Evolutionary conservation across 73 alveolate species (phyloP).

Genomic region (Durusdinium trenchii): DNA sequence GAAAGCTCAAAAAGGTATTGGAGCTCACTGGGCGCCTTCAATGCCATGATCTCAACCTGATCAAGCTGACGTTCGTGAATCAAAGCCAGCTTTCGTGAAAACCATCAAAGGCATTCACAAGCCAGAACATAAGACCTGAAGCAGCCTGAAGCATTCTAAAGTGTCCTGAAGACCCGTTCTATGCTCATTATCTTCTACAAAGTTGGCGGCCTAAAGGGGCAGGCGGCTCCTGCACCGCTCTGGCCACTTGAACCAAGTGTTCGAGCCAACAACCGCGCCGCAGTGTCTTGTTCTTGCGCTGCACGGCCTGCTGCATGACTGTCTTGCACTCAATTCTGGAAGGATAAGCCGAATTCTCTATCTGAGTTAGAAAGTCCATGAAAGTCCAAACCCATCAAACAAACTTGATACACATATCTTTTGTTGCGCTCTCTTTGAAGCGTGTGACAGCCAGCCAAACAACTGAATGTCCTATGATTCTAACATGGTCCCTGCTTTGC

Average conservation of each 20-base stretch:
- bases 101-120: not conserved
- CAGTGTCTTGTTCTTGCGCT: not conserved
- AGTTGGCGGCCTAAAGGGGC: not conserved
- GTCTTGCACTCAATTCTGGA: not conserved
- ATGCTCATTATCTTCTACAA: not conserved
- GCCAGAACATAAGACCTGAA: not conserved
- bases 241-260: conserved; percentile 18
- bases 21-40: too few species aligned
- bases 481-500: conserved; percentile 55
- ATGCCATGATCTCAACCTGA: conserved; percentile 64
- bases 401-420: too few species aligned
- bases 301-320: not conserved
- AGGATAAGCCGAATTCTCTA: too few species aligned
- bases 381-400: too few species aligned
- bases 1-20: too few species aligned
- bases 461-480: not conserved
- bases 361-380: too few species aligned
- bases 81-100: not conserved
- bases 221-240: conserved; percentile 28
- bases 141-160: too few species aligned
- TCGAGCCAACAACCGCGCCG: not conserved
- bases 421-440: conserved; percentile 54
- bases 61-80: not conserved
- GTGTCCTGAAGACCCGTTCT: not conserved
- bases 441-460: conserved; percentile 10